phyloP scores from a whole-genome alignment of 2,329 filamentous ascomycete genomes.

The Pseudogymnoascus sp. region DNA sequence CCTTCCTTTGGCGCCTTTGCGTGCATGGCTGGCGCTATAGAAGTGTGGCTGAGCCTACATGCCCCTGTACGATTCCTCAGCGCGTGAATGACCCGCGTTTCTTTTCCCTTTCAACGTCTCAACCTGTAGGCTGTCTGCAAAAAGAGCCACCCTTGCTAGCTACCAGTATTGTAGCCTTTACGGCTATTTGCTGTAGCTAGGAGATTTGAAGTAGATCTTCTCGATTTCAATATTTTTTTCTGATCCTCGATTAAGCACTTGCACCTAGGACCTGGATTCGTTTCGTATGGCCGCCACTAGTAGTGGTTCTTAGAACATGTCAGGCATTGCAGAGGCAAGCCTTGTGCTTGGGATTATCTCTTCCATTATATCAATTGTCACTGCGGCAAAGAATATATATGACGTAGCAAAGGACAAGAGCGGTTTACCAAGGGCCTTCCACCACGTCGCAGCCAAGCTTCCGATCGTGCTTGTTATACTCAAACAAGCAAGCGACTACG shows the following conservation, averaged over 20 bases:
- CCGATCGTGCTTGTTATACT: not conserved
- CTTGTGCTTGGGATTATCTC: conserved; percentile 16
- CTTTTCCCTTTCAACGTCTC: not conserved
- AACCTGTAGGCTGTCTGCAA: not conserved
- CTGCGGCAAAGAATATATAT: conserved; percentile 12
- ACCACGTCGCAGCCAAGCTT: not conserved
- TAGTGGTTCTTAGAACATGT: conserved; percentile 8
- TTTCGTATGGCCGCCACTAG: not conserved
- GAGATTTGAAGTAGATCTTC: not conserved
- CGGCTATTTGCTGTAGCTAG: not conserved
- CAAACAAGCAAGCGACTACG: not conserved
- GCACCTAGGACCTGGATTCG: not conserved
- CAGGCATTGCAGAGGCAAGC: conserved; percentile 14
- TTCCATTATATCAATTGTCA: conserved; percentile 15
- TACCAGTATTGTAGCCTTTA: not conserved
- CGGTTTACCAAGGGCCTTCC: conserved; percentile 13
- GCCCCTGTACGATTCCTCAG: not conserved
- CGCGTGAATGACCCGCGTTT: not conserved
- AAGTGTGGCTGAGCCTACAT: not conserved
- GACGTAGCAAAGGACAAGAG: conserved; percentile 11
- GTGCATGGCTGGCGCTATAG: not conserved
- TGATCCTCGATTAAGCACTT: not conserved
- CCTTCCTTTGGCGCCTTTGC: not conserved
- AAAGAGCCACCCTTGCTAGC: not conserved
- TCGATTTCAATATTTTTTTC: not conserved